Evolutionary conservation across 2,329 filamentous ascomycete genomes (phyloP).

Genomic region (Clonostachys rosea): DNA sequence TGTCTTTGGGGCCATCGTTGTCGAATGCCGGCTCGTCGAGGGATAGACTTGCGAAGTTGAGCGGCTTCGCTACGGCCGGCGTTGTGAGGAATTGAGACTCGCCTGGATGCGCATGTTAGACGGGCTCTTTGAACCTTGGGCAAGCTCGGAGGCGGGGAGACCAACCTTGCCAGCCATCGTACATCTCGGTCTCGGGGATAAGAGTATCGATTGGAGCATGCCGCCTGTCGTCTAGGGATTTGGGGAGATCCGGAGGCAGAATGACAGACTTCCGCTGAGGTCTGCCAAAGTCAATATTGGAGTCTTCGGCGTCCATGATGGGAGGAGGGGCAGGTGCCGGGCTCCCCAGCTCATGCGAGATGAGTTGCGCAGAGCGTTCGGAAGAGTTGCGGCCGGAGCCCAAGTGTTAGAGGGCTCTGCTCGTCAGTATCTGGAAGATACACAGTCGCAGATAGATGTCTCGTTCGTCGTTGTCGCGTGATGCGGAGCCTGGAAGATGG

Average conservation of each 20-base stretch:
- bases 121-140: conserved; percentile 11
- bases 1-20: conserved; percentile 59
- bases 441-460: too few species aligned
- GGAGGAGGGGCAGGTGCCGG: conserved; percentile 24
- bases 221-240: conserved; percentile 83
- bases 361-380: too few species aligned
- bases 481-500: too few species aligned
- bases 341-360: conserved; percentile 2
- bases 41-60: conserved; percentile 77
- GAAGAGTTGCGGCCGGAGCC: too few species aligned
- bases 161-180: conserved; percentile 94
- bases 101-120: conserved; percentile 44
- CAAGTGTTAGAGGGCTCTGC: too few species aligned
- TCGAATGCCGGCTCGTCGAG: conserved; percentile 78
- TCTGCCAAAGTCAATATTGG: conserved; percentile 56
- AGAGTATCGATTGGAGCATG: conserved; percentile 57
- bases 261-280: conserved; percentile 38
- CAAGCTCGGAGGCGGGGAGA: conserved; percentile 3
- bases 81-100: conserved; percentile 93
- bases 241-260: conserved; percentile 83
- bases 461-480: too few species aligned
- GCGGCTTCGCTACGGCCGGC: conserved; percentile 76
- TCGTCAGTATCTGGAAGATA: too few species aligned
- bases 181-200: conserved; percentile 87
- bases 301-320: conserved; percentile 1